Evolutionary conservation across 495 filamentous ascomycete species (phyloP).

Genomic region (Penicillium arizonense): DNA sequence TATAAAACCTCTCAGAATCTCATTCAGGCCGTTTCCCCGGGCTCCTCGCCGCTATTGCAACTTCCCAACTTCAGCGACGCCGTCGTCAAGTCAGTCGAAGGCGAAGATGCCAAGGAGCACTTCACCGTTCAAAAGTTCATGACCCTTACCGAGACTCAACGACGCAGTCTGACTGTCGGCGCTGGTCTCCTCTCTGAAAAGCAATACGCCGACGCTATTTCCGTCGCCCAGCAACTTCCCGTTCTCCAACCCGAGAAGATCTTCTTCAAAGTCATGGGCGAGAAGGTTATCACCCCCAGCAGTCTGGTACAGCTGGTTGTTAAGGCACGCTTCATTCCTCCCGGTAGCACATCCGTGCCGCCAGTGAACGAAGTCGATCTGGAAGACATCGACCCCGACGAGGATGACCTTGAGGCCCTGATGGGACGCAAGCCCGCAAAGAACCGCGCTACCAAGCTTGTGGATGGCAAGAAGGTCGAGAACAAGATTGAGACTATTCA

Average conservation of each 20-base stretch:
- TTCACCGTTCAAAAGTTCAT: constrained; percentile 84
- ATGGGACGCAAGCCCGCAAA: constrained; percentile 70
- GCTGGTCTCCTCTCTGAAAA: constrained; percentile 68
- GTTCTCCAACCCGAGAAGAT: constrained; percentile 83
- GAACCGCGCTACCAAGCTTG: constrained; percentile 55
- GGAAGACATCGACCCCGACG: constrained; percentile 87
- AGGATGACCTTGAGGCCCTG: constrained; percentile 87
- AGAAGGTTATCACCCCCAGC: constrained; percentile 87
- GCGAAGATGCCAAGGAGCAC: constrained; percentile 67
- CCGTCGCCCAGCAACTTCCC: constrained; percentile 78
- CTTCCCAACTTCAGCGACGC: constrained; percentile 81
- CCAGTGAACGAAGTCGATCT: constrained; percentile 73
- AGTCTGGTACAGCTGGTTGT: constrained; percentile 91
- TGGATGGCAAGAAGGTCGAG: constrained; percentile 52
- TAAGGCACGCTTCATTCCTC: constrained; percentile 91
- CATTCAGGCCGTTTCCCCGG: constrained; percentile 84
- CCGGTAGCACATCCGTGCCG: constrained; percentile 72
- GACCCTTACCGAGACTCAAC: constrained; percentile 69
- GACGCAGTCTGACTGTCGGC: constrained; percentile 65
- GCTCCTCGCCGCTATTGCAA: constrained; percentile 84
- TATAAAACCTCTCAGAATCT: constrained; percentile 79
- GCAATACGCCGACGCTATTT: constrained; percentile 73
- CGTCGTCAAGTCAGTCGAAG: constrained; percentile 74
- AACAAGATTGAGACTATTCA: constrained; percentile 58
- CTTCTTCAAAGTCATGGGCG: constrained; percentile 97